These are phyloP conservation scores for Colletotrichum sp. DNA, from an alignment of 2,329 filamentous ascomycete species.

Conservation along the genomic window DNA sequence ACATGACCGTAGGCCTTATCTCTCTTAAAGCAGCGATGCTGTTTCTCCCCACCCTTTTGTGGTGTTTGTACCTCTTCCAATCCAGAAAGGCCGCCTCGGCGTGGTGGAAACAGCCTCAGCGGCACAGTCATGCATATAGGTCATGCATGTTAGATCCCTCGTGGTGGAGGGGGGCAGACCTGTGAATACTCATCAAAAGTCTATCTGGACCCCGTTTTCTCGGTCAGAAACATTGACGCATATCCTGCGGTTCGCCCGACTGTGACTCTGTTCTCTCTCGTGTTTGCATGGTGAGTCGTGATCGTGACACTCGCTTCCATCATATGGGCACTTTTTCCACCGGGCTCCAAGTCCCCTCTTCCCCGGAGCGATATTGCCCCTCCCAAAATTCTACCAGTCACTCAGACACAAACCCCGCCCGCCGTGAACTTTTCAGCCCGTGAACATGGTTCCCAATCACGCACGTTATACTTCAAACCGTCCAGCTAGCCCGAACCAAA, in stretches of 20 bases:
- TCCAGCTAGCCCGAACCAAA: not conserved
- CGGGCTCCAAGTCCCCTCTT: not conserved
- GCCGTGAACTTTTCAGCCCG: not conserved
- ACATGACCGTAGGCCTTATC: not conserved
- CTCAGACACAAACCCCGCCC: not conserved
- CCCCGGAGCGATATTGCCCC: not conserved
- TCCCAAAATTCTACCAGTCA: not conserved
- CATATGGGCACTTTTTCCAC: not conserved
- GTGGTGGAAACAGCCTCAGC: not conserved
- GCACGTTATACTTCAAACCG: not conserved
- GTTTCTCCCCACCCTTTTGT: not conserved
- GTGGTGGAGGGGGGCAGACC: not conserved
- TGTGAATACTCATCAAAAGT: not conserved
- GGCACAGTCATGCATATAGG: not conserved
- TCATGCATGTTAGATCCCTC: not conserved
- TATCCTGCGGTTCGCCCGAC: not conserved
- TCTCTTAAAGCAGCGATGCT: not conserved
- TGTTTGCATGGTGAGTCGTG: not conserved
- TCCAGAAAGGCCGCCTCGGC: not conserved
- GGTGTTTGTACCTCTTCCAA: not conserved
- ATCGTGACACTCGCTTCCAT: not conserved
- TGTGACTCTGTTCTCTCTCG: not conserved
- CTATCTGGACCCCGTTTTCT: not conserved
- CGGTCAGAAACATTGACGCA: not conserved
- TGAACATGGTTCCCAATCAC: not conserved